Evolutionary conservation across 1,284 basidiomycete species (phyloP).

Genomic region (Ceratobasidium theobromae): DNA sequence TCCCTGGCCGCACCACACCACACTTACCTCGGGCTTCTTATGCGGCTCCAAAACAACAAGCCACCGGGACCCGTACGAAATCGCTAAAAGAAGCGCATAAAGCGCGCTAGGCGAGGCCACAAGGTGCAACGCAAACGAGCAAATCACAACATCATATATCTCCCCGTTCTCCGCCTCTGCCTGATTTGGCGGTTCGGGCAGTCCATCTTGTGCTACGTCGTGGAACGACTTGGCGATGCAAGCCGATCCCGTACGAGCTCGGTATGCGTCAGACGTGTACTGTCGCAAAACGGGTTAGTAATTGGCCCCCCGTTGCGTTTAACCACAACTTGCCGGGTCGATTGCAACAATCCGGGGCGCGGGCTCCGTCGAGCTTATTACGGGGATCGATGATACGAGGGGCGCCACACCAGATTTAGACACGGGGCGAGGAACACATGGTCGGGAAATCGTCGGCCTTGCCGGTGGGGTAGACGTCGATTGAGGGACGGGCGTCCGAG

Average conservation of each 20-base stretch:
- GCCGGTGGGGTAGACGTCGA: conserved; percentile 35
- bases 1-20: not conserved
- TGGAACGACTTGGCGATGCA: conserved; percentile 56
- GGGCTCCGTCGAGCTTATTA: not conserved
- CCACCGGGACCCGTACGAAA: conserved; percentile 63
- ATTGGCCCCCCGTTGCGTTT: conserved; percentile 31
- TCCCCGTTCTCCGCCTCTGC: not conserved
- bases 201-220: conserved; percentile 53
- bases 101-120: conserved; percentile 61
- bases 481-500: conserved; percentile 9
- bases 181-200: conserved; percentile 45
- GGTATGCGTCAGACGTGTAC: conserved; percentile 56
- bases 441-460: not conserved
- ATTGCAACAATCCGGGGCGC: not conserved
- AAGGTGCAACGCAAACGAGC: conserved; percentile 73
- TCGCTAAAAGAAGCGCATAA: conserved; percentile 62
- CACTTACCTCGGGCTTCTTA: conserved; percentile 66
- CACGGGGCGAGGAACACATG: not conserved
- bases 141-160: conserved; percentile 59
- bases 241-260: conserved; percentile 49
- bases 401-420: not conserved
- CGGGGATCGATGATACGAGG: not conserved
- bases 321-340: conserved; percentile 35
- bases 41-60: conserved; percentile 69
- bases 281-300: conserved; percentile 48